Conservation (phyloP, 1,139 yeast genomes). For the Taiozyma sp. region DNA sequence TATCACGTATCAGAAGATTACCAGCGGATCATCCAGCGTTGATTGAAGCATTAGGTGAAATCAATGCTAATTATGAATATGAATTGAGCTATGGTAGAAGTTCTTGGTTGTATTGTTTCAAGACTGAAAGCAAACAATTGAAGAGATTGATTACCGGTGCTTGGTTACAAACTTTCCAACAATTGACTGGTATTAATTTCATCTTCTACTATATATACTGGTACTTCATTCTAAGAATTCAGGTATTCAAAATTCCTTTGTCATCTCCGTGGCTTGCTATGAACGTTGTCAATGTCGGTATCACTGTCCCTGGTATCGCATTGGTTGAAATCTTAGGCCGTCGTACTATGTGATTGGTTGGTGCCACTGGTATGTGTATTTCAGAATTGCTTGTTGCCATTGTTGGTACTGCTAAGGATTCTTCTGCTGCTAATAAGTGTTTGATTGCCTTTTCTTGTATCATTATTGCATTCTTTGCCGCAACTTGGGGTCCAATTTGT, state of each 20-base stretch:
- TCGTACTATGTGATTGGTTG: slow-evolving; percentile 44
- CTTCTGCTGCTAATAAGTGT: slow-evolving; percentile 47
- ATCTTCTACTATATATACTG: slow-evolving; percentile 57
- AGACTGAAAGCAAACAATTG: slow-evolving; percentile 24
- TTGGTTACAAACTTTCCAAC: slow-evolving; percentile 54
- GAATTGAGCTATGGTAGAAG: slow-evolving; percentile 33
- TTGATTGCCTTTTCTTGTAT: slow-evolving; percentile 66
- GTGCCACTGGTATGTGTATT: slow-evolving; percentile 55
- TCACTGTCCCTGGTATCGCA: slow-evolving; percentile 61
- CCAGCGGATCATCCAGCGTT: slow-evolving; percentile 35
- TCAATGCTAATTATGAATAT: slow-evolving; percentile 38
- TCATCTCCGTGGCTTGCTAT: slow-evolving; percentile 52
- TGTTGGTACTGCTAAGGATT: slow-evolving; percentile 41
- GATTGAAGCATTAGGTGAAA: too few relatives aligned
- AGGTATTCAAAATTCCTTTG: slow-evolving; percentile 43
- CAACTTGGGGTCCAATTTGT: slow-evolving; percentile 78
- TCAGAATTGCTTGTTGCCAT: slow-evolving; percentile 59
- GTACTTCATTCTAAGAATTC: slow-evolving; percentile 59
- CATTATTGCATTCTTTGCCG: slow-evolving; percentile 69
- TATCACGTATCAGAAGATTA: slow-evolving; percentile 40
- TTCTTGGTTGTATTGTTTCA: slow-evolving; percentile 34
- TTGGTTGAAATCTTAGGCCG: slow-evolving; percentile 52
- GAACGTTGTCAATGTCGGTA: slow-evolving; percentile 60
- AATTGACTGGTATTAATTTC: slow-evolving; percentile 72
- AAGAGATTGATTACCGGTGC: slow-evolving; percentile 39